Percentiles rank a stretch among this genome's conserved stretches.
These are phyloP conservation scores for Sinapis alba DNA, from an alignment of 441 rosid genomes.

Conservation along the genomic window DNA sequence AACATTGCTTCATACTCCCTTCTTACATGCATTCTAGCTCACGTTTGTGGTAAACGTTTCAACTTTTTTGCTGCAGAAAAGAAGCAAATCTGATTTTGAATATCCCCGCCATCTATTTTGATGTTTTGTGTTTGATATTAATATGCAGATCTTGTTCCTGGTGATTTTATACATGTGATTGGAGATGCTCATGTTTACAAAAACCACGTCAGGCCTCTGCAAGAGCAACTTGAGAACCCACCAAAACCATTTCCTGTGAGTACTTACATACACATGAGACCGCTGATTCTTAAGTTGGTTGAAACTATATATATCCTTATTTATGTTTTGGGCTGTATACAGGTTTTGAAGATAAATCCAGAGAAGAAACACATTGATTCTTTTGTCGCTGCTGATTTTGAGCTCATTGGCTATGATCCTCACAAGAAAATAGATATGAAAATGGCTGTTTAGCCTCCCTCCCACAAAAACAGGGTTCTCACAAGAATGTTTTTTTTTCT, in stretches of 20 bases:
- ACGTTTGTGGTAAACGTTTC: constrained; percentile 67
- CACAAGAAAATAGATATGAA: constrained; percentile 71
- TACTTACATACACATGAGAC: neutral
- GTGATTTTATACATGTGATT: constrained; percentile 71
- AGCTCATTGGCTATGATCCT: constrained; percentile 75
- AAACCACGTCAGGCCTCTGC: constrained; percentile 75
- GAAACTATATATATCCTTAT: neutral
- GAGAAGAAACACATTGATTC: constrained; percentile 70
- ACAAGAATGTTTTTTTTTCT: neutral
- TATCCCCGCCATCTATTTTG: neutral
- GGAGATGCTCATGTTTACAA: constrained; percentile 88
- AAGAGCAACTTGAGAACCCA: constrained; percentile 78
- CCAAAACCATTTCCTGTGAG: constrained; percentile 88
- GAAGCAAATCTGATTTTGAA: neutral
- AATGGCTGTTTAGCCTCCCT: constrained; percentile 39
- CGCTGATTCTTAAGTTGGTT: constrained; percentile 1
- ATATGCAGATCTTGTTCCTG: constrained; percentile 72
- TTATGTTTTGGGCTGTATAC: constrained; percentile 8
- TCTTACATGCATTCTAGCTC: constrained; percentile 80
- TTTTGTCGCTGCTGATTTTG: constrained; percentile 65
- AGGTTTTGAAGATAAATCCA: constrained; percentile 74
- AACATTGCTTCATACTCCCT: constrained; percentile 85
- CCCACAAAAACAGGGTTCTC: neutral
- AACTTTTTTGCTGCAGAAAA: neutral
- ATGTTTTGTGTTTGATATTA: constrained; percentile 1